Evolutionary conservation across 495 filamentous ascomycete genomes (phyloP).

Genomic region (Xylaria cubensis): DNA sequence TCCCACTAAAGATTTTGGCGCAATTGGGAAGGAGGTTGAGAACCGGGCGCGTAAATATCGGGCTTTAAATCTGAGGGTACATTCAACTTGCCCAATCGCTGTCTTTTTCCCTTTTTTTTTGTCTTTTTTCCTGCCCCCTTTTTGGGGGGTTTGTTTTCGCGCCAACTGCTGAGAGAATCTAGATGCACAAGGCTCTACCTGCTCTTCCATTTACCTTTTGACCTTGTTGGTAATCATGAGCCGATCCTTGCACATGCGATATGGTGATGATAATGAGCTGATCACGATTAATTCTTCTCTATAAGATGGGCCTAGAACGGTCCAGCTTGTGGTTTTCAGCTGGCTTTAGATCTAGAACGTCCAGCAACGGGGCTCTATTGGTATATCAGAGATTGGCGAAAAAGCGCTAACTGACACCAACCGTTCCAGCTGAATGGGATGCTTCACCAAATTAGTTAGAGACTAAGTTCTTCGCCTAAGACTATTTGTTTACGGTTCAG

Average conservation of each 20-base stretch:
- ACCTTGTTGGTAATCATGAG: background rate
- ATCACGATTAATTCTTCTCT: background rate
- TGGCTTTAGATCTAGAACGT: background rate
- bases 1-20: background rate
- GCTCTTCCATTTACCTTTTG: background rate
- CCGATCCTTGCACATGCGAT: background rate
- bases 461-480: background rate
- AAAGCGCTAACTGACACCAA: background rate
- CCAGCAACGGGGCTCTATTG: background rate
- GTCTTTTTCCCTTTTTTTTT: too few relatives aligned
- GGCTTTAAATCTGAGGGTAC: background rate
- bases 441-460: background rate
- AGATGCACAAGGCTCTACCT: background rate
- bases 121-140: too few relatives aligned
- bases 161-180: background rate
- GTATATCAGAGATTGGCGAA: background rate
- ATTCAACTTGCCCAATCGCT: too few relatives aligned
- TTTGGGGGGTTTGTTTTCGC: too few relatives aligned
- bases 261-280: background rate
- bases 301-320: background rate
- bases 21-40: background rate
- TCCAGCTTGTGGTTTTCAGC: background rate
- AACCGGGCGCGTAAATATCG: background rate
- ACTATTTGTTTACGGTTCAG: background rate
- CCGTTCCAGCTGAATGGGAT: constrained; percentile 8